A percentile compares a stretch with the other conserved stretches of the same genome.
Evolutionary conservation across 176 grass and related monocot genomes (phyloP).

Genomic region (Neostapfia colusana): DNA sequence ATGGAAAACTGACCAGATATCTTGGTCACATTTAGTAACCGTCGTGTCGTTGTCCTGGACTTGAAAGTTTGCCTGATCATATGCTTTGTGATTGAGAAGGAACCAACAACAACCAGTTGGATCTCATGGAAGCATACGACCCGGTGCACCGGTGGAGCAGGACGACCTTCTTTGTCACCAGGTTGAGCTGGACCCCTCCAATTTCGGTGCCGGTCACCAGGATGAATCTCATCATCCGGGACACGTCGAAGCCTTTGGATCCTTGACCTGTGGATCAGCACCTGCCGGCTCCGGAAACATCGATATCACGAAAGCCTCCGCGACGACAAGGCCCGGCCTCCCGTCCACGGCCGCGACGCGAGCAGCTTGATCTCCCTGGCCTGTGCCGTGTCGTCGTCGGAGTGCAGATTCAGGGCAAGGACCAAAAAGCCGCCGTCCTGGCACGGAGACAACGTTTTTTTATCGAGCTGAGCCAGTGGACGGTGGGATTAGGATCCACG

Average conservation of each 20-base stretch:
- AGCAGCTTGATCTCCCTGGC: background rate
- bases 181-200: background rate
- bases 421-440: background rate
- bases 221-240: background rate
- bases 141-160: background rate
- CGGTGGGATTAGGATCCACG: too few relatives aligned
- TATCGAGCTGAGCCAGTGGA: background rate
- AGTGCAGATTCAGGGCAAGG: background rate
- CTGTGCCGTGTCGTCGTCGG: background rate
- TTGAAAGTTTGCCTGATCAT: background rate
- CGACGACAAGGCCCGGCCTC: background rate
- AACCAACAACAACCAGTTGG: too few relatives aligned
- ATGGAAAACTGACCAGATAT: conserved; percentile 17
- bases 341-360: background rate
- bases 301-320: background rate
- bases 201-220: background rate
- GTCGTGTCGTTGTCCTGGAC: background rate
- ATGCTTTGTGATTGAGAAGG: too few relatives aligned
- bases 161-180: background rate
- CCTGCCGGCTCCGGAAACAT: background rate
- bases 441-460: too few relatives aligned
- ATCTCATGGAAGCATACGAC: background rate
- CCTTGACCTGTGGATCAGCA: background rate
- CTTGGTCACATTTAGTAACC: conserved; percentile 14
- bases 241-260: background rate